phyloP scores from a whole-genome alignment of 495 filamentous ascomycete genomes.

The Penicillium ochrochloron region DNA sequence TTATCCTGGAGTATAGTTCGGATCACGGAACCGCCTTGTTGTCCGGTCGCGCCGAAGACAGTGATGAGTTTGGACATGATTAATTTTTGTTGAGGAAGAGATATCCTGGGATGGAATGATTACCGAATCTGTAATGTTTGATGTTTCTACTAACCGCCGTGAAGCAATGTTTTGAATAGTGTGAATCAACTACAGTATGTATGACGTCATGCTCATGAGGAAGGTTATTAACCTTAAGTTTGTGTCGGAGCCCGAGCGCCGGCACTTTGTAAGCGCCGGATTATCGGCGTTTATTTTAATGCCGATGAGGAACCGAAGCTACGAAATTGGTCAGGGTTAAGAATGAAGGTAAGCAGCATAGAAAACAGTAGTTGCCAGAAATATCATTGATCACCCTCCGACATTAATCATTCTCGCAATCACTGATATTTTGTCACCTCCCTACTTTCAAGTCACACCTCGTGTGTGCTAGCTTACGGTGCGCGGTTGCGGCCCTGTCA shows the following conservation, averaged over 20 bases:
- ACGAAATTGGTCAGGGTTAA: not conserved
- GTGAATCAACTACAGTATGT: not conserved
- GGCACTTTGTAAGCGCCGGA: not conserved
- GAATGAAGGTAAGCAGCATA: not conserved
- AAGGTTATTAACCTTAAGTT: not conserved
- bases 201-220: not conserved
- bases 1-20: constrained; percentile 54
- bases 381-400: too few species aligned
- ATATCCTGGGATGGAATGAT: not conserved
- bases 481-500: too few species aligned
- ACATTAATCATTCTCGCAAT: not conserved
- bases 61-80: constrained; percentile 56
- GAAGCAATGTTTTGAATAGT: not conserved
- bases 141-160: not conserved
- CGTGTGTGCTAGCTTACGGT: too few species aligned
- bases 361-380: not conserved
- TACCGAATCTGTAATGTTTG: not conserved
- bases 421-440: too few species aligned
- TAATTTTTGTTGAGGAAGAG: not conserved
- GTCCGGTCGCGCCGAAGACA: constrained; percentile 66
- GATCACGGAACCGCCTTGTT: constrained; percentile 64
- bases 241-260: not conserved
- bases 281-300: not conserved
- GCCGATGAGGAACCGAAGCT: not conserved
- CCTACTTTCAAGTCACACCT: too few species aligned